Base-by-base conservation (phyloP, 176 grass and related monocot species). In the Thinopyrum elongatum region DNA sequence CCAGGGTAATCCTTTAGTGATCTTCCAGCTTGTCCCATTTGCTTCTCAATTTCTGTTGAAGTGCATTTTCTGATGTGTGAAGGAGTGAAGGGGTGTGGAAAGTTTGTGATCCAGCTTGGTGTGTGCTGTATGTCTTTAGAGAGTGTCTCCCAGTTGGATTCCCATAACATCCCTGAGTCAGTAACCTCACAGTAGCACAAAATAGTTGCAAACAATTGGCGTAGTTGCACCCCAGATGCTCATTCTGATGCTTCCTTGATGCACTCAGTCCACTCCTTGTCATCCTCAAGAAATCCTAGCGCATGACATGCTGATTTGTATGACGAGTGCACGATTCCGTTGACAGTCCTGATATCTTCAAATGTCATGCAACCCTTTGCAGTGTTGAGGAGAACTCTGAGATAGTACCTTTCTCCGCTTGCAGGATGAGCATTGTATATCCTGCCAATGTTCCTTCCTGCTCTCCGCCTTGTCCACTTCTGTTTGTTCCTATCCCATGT, bases 241-340 rank as follows among this genome's bases (percentile, higher is more conserved):
- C 62, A 88, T 11, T 9, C 23, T 2, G 72, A 69, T 13, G 80
- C 80, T 16, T 88, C 86, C 2, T 69, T 77, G 34, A 88, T 83
- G 62, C 80, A 88, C 1, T 70, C 63, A 2, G 41, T 36, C 86
- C 86, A 64, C 25, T 81, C 66, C 0, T 7, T 65, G 27, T 89
- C 77, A 42, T 92, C 82, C 26, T 81, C 65, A 4, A 88, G 35
- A 28, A 93, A 71, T 16, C 81, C 80, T 7, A 74, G 14, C 1
- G 88, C 84, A 8, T 87, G 22, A 2, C 88, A 93, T 13, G 85
- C 81, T 0, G 86, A 55, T 78, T 87, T 93, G 44, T 81, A 87
- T 33, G 84, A 69, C 1, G 6, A 1, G 36, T 93, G 36, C 1
- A 66, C 2, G 3, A 62, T 19, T 25, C 60, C 80, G 35, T 93